Percentiles rank a stretch among this genome's conserved stretches.
These are phyloP conservation scores for Saturnispora kantuleensis DNA, from an alignment of 805 yeast species.

Conservation along the genomic window DNA sequence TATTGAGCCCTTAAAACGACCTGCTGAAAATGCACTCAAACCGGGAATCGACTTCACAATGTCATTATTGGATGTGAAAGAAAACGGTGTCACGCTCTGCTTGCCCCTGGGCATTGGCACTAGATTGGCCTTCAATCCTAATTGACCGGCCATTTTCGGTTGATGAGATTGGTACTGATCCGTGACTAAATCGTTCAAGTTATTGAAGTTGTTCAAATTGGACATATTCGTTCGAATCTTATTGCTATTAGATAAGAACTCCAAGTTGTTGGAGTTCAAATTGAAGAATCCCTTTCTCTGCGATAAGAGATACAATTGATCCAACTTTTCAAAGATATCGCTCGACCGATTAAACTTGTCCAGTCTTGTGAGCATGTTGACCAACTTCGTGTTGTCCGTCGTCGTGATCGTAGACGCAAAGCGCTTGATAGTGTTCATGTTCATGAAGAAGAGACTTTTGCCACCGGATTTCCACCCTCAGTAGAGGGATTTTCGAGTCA, in stretches of 20 bases:
- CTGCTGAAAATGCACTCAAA: constrained; percentile 10
- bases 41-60: constrained; percentile 14
- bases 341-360: constrained; percentile 22
- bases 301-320: constrained; percentile 22
- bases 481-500: too few relatives aligned
- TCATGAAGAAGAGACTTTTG: too few relatives aligned
- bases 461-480: too few relatives aligned
- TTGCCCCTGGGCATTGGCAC: constrained; percentile 8
- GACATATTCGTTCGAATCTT: constrained; percentile 17
- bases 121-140: background rate
- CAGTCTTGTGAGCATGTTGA: constrained; percentile 21
- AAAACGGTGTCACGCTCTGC: constrained; percentile 7
- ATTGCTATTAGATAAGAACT: constrained; percentile 21
- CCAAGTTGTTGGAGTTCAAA: constrained; percentile 21
- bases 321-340: constrained; percentile 23
- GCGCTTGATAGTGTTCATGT: constrained; percentile 7
- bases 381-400: constrained; percentile 23
- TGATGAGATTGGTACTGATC: constrained; percentile 14
- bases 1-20: constrained; percentile 2
- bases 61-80: constrained; percentile 13
- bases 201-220: constrained; percentile 23
- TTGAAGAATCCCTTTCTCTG: constrained; percentile 27
- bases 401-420: constrained; percentile 21
- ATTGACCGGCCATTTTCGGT: background rate
- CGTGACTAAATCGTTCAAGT: constrained; percentile 19